Base-by-base conservation (phyloP, 495 filamentous ascomycete genomes). In the Lophium mytilinum region DNA sequence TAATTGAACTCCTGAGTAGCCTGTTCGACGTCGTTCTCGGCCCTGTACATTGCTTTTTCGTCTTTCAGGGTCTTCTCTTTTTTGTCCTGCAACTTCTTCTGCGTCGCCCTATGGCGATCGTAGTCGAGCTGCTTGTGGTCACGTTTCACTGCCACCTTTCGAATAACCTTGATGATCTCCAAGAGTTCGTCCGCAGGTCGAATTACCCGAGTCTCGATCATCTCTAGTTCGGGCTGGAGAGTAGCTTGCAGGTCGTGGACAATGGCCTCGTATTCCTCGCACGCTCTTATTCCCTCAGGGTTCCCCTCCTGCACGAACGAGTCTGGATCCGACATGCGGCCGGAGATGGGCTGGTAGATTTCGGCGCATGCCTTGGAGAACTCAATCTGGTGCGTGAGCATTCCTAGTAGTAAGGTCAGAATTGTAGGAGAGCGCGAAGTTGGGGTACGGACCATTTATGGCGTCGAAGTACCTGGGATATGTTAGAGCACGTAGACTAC, bases 91-190 rank as follows among this genome's bases (percentile, higher is more conserved):
- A 96, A 76, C 74, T 96, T 97, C 77, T 97, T 96, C 51, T 92
- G 72, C 1, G 85, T 80, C 21, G 84, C 78, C 41, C 84, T 81
- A 70, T 87, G 90, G 47, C 90, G 85, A 68, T 99, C 93, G 68
- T 89, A 96, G 73, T 99, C 93, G 15, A 99, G 75, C 70, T 96
- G 88, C 75, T 99, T 99, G 74, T 99, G 93, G 58, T 96, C 86
- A 63, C 93, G 86, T 75, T 99, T 99, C 50, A 78, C 73, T 7
- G 86, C 83, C 33, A 86, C 83, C 72, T 99, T 99, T 57, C 89
- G 84, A 63, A 95, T 90, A 34, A 88, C 80, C 75, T 97, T 97
- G 74, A 97, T 90, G 48, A 99, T 88, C 65, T 92, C 91, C 60
- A 95, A 77, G 51, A 99, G 79, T 69, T 99, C 90, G 58, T 95